A percentile compares a stretch with the other conserved stretches of the same genome.
phyloP scores from a whole-genome alignment of 1,284 basidiomycete species.

The Sphaerobolus stellatus region DNA sequence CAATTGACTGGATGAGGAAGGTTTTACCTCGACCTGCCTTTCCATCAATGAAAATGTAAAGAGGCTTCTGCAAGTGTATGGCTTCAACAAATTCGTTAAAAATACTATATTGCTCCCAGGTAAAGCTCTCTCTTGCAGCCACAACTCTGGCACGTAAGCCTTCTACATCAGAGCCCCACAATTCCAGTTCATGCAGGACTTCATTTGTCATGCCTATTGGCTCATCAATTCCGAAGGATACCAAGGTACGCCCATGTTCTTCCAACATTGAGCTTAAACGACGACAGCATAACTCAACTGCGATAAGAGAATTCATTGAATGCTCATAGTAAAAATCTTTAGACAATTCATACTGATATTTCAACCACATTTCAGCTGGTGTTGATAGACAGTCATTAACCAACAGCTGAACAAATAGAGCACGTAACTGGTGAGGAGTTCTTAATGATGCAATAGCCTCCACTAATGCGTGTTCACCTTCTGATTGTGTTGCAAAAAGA shows the following conservation, averaged over 20 bases:
- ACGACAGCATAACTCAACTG: constrained; percentile 8
- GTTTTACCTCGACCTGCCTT: no score
- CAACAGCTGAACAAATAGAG: constrained; percentile 22
- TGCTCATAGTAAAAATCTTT: constrained; percentile 11
- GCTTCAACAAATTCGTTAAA: constrained; percentile 29
- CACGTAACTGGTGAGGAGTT: constrained; percentile 24
- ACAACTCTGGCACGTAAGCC: constrained; percentile 23
- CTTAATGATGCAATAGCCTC: constrained; percentile 19
- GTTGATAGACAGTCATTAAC: constrained; percentile 19
- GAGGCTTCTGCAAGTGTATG: constrained; percentile 17
- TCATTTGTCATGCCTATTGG: constrained; percentile 23
- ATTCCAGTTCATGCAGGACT: constrained; percentile 28
- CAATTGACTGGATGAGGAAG: constrained; percentile 34
- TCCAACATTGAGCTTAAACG: constrained; percentile 14
- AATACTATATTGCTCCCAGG: constrained; percentile 29
- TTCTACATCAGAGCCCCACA: constrained; percentile 24
- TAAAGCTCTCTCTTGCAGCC: constrained; percentile 21
- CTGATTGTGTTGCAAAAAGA: constrained; percentile 27
- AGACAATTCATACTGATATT: constrained; percentile 3
- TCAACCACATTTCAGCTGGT: constrained; percentile 19
- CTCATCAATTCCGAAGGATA: constrained; percentile 29
- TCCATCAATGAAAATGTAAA: constrained; percentile 38
- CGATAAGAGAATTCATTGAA: constrained; percentile 15
- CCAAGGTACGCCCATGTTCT: constrained; percentile 19
- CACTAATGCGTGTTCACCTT: constrained; percentile 19